These are phyloP conservation scores for Cordyceps cateniannulata DNA, from an alignment of 2,329 filamentous ascomycete genomes.

Conservation along the genomic window DNA sequence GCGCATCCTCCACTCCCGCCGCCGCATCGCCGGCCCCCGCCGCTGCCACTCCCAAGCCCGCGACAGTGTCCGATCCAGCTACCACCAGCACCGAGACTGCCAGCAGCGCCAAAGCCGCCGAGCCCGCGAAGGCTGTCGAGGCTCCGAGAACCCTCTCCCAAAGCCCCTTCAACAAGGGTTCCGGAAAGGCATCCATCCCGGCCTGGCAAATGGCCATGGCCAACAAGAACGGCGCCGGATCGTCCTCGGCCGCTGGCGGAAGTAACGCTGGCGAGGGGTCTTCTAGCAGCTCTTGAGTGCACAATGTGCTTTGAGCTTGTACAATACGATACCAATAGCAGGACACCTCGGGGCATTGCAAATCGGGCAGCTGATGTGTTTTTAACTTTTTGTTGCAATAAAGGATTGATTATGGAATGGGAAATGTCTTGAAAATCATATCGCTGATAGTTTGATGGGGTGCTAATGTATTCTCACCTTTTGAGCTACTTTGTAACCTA, in stretches of 20 bases:
- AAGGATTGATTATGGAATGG: not conserved
- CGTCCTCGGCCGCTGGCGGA: conserved; percentile 19
- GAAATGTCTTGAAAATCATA: not conserved
- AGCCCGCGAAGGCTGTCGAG: conserved; percentile 23
- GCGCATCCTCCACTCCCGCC: conserved; percentile 3
- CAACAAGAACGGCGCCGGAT: conserved; percentile 37
- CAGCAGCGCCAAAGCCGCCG: conserved; percentile 21
- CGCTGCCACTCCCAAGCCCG: conserved; percentile 4
- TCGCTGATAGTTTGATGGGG: not conserved
- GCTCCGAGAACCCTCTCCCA: conserved; percentile 26
- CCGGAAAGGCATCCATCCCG: conserved; percentile 63
- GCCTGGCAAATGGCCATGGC: conserved; percentile 73
- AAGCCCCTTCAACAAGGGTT: conserved; percentile 23
- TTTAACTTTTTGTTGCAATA: conserved; percentile 3
- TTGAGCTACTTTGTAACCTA: not conserved
- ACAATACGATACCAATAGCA: conserved; percentile 1
- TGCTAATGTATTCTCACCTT: not conserved
- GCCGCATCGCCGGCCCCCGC: not conserved
- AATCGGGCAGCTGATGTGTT: not conserved
- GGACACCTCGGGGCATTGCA: not conserved
- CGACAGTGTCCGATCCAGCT: conserved; percentile 16
- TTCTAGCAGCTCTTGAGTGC: conserved; percentile 12
- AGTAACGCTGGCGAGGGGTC: conserved; percentile 20
- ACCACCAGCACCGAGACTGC: conserved; percentile 19
- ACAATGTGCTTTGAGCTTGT: not conserved